Percentiles rank a stretch among this genome's conserved stretches.
Conservation (phyloP, 2,329 filamentous ascomycete species). For the Colletotrichum graminicola region DNA sequence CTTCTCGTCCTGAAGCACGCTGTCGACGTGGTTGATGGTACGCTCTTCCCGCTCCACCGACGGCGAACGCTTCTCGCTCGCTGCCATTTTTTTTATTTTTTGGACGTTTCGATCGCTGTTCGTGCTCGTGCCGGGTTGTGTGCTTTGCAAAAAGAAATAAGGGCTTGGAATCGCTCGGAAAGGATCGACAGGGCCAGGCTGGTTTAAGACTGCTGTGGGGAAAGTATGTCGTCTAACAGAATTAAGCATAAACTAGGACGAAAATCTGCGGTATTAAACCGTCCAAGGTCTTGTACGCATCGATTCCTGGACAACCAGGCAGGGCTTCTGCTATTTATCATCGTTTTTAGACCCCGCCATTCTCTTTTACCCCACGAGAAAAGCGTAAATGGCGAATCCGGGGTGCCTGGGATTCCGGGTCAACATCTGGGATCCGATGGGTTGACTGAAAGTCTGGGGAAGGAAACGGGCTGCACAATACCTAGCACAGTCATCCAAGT, state of each 20-base stretch:
- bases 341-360: neutral
- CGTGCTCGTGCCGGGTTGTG: neutral
- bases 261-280: neutral
- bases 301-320: neutral
- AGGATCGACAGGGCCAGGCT: constrained; percentile 4
- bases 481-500: constrained; percentile 1
- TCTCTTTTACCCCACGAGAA: constrained; percentile 9
- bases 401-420: constrained; percentile 29
- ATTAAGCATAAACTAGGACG: constrained; percentile 34
- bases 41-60: constrained; percentile 37
- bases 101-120: neutral
- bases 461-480: neutral
- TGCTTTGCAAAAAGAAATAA: neutral
- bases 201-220: neutral
- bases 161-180: neutral
- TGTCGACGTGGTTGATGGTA: constrained; percentile 33
- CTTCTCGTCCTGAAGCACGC: constrained; percentile 37
- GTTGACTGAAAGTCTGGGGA: constrained; percentile 8
- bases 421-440: constrained; percentile 37
- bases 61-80: constrained; percentile 35
- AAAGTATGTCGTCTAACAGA: neutral
- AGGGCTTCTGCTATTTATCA: constrained; percentile 38
- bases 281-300: neutral
- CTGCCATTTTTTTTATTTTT: constrained; percentile 12
- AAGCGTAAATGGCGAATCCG: constrained; percentile 27